phyloP scores from a whole-genome alignment of 2,329 filamentous ascomycete genomes.

The Hirsutella rhossiliensis region DNA sequence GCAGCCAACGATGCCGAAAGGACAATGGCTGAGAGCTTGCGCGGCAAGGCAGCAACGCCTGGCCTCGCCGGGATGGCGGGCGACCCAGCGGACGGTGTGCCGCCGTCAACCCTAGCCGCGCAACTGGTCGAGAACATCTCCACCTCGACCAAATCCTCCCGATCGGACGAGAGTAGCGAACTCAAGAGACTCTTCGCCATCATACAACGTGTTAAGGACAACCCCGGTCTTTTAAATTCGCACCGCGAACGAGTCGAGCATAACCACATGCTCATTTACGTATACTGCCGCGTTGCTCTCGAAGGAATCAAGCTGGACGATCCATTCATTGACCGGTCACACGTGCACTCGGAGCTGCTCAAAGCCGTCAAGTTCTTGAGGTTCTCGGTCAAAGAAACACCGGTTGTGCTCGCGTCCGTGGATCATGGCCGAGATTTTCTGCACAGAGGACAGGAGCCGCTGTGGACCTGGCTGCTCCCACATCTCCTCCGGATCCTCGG shows the following conservation, averaged over 20 bases:
- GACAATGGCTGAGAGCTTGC: constrained; percentile 16
- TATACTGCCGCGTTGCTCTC: constrained; percentile 69
- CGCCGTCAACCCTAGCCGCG: constrained; percentile 75
- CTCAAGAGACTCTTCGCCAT: constrained; percentile 57
- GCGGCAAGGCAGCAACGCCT: constrained; percentile 8
- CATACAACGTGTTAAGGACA: constrained; percentile 42
- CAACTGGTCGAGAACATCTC: constrained; percentile 76
- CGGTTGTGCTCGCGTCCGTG: constrained; percentile 46
- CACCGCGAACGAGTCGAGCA: constrained; percentile 57
- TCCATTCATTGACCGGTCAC: constrained; percentile 47
- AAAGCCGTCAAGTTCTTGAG: constrained; percentile 70
- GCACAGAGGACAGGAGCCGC: constrained; percentile 44
- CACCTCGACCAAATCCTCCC: constrained; percentile 47
- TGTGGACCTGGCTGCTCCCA: constrained; percentile 55
- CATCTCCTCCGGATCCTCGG: constrained; percentile 46
- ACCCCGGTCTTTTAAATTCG: constrained; percentile 43
- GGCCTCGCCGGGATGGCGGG: constrained; percentile 6
- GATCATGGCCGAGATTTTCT: constrained; percentile 29
- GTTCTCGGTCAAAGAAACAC: constrained; percentile 64
- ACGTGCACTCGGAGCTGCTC: constrained; percentile 45
- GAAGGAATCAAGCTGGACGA: constrained; percentile 57
- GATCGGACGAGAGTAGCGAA: constrained; percentile 56
- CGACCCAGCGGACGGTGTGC: constrained; percentile 20
- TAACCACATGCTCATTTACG: constrained; percentile 76
- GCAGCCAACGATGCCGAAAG: constrained; percentile 11